Evolutionary conservation across 805 yeast genomes (phyloP).

Genomic region (Scheffersomyces amazonensis): DNA sequence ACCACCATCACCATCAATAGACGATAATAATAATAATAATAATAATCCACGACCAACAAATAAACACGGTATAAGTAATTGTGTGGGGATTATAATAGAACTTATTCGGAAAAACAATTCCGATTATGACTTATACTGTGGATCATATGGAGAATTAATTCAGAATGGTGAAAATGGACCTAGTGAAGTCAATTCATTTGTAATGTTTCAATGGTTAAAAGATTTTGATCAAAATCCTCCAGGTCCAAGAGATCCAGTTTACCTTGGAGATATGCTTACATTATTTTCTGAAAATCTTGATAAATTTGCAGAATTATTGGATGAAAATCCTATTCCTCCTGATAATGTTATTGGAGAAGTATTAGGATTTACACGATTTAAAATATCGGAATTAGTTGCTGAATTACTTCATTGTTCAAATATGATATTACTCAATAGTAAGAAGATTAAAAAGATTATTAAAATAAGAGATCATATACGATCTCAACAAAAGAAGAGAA

Average conservation of each 20-base stretch:
- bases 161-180: slow-evolving; percentile 25
- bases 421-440: slow-evolving; percentile 86
- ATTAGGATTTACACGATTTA: slow-evolving; percentile 87
- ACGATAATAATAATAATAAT: slow-evolving; percentile 8
- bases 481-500: slow-evolving; percentile 34
- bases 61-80: slow-evolving; percentile 87
- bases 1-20: slow-evolving; percentile 7
- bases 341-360: slow-evolving; percentile 34
- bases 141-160: slow-evolving; percentile 65
- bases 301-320: slow-evolving; percentile 62
- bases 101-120: slow-evolving; percentile 93
- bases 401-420: slow-evolving; percentile 96
- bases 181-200: slow-evolving; percentile 38
- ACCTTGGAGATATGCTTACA: slow-evolving; percentile 79
- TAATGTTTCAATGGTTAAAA: slow-evolving; percentile 43
- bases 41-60: slow-evolving; percentile 34
- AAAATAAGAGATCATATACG: slow-evolving; percentile 68
- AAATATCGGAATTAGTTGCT: slow-evolving; percentile 88
- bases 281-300: slow-evolving; percentile 76
- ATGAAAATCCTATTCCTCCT: slow-evolving; percentile 24
- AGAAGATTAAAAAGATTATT: slow-evolving; percentile 65
- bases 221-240: slow-evolving; percentile 86
- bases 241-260: slow-evolving; percentile 86
- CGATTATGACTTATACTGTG: slow-evolving; percentile 89
- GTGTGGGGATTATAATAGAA: slow-evolving; percentile 93